Percentiles rank a stretch among this genome's conserved stretches.
These are phyloP conservation scores for Leccinum insolens DNA, from an alignment of 1,284 basidiomycete species.

Conservation along the genomic window DNA sequence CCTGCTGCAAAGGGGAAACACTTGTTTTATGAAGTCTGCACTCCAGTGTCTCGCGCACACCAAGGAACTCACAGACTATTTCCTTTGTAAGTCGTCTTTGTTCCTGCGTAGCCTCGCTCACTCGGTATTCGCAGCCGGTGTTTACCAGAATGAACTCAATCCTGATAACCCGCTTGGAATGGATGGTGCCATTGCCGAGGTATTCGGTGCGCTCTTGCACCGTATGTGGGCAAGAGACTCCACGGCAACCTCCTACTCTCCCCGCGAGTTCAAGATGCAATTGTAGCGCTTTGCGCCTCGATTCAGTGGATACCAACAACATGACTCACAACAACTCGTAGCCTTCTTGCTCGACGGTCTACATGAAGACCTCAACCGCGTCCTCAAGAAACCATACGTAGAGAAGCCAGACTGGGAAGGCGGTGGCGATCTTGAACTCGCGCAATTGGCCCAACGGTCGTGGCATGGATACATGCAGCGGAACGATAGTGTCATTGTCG, in stretches of 20 bases:
- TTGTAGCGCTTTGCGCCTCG: constrained; percentile 86
- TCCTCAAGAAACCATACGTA: constrained; percentile 93
- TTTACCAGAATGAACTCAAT: constrained; percentile 89
- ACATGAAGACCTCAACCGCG: constrained; percentile 96
- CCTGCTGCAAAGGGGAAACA: constrained; percentile 70
- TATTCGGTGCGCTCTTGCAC: constrained; percentile 84
- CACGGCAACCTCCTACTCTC: constrained; percentile 66
- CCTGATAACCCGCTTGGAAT: constrained; percentile 97
- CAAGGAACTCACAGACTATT: constrained; percentile 90
- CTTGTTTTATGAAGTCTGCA: constrained; percentile 98
- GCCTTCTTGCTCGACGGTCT: constrained; percentile 96
- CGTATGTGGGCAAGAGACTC: constrained; percentile 74
- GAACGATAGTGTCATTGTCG: constrained; percentile 98
- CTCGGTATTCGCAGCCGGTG: constrained; percentile 52
- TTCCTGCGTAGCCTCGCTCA: not conserved
- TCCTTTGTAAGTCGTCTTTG: constrained; percentile 66
- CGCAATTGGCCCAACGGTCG: constrained; percentile 77
- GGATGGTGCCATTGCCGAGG: constrained; percentile 92
- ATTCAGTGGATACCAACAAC: constrained; percentile 94
- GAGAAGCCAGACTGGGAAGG: constrained; percentile 96
- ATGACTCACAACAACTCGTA: constrained; percentile 72
- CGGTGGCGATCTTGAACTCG: constrained; percentile 40
- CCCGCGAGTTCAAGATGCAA: constrained; percentile 92
- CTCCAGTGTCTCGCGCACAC: constrained; percentile 96
- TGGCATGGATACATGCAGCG: constrained; percentile 98